Evolutionary conservation across 345 rosid genomes (phyloP).

Genomic region (Lepidium africanum): DNA sequence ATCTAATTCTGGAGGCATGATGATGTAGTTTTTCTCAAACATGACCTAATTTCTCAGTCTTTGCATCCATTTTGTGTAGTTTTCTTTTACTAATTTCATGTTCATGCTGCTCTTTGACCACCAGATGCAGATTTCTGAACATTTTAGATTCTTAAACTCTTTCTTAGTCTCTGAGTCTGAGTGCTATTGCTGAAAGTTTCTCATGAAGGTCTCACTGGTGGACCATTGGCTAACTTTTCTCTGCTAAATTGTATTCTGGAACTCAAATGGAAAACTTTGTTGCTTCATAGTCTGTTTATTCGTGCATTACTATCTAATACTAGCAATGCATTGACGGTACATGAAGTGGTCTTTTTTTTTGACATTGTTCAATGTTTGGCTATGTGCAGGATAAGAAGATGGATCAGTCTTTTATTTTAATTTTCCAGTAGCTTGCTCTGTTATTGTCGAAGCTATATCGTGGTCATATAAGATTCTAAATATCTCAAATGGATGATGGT

Average conservation of each 20-base stretch:
- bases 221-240: background rate
- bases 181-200: background rate
- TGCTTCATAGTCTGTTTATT: background rate
- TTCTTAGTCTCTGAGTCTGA: background rate
- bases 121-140: background rate
- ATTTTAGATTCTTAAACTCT: background rate
- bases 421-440: background rate
- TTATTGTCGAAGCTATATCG: background rate
- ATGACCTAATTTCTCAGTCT: background rate
- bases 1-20: background rate
- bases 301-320: background rate
- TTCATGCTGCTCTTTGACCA: background rate
- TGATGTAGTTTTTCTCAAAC: background rate
- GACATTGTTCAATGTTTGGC: background rate
- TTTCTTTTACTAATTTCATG: background rate
- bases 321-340: background rate
- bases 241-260: background rate
- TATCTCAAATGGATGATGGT: slow-evolving; percentile 73
- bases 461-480: background rate
- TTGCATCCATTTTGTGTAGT: background rate
- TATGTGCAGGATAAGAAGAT: slow-evolving; percentile 13
- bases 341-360: background rate
- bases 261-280: background rate
- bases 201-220: background rate
- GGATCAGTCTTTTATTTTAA: slow-evolving; percentile 12